Base-by-base conservation (phyloP, 1,139 yeast genomes). In the Saccharomycopsis hybrid region DNA sequence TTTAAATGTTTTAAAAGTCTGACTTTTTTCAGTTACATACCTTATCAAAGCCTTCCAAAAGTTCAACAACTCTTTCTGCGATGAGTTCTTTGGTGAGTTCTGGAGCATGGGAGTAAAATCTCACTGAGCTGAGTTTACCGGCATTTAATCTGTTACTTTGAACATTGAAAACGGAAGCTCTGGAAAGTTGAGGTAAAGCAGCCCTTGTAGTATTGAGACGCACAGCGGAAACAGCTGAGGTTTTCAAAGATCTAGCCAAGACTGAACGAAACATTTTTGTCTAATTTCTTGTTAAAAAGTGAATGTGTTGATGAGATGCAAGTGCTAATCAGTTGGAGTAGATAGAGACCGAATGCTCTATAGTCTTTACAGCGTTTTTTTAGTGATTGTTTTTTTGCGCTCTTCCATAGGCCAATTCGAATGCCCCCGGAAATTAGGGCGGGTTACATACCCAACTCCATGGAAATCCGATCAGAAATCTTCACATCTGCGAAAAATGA, bases 41-140 rank as follows among this genome's bases (percentile, higher is more conserved):
- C 68, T 86, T 87, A 65, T 83, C 90, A 66, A 82, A 86, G 18
- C 87, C 82, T 71, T 84, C 87, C 66, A 87, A 77, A 58, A 88
- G 78, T 62, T 84, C 89, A 57, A 85, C 66, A 58, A 87, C 77
- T 71, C 96, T 78, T 65, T 80, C 83, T 64, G 77, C 78, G 55
- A 89, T 86, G 49, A 82, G 75, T 38, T 82, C 85, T 65, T 80
- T 79, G 51, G 85, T 77, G 61, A 85, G 72, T 37, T 78, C 74
- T 54, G 89, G 85, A 60, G 79, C 80, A 43, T 75, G 76, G 43
- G 86, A 78, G 67, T 82, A 83, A 52, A 61, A 64, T 66, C 84
- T 74, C 45, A 67, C 13, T 40, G 30, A 8, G 7, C 7, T 32
- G 31, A 42, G 11, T 28, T 13, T 35, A 13, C 31, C 43, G 46